A percentile compares a stretch with the other conserved stretches of the same genome.
Conservation (phyloP, 140 eudicot genomes). For the Flaveria floridana region DNA sequence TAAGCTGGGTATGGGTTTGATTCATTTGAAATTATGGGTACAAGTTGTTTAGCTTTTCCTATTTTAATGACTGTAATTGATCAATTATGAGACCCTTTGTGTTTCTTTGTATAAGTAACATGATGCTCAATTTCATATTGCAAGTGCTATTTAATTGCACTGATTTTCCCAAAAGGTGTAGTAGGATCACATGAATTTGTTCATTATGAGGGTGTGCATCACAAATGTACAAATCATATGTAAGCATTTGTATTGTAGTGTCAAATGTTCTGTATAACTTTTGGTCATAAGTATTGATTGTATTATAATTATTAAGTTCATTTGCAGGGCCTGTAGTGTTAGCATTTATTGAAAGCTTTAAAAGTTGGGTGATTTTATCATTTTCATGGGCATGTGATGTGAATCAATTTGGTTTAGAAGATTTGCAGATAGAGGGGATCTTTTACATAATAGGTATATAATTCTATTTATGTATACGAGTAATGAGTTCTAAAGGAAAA, state of each 20-base stretch:
- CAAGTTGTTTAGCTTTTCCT: slow-evolving; percentile 5
- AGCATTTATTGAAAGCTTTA: slow-evolving; percentile 7
- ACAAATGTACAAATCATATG: background rate
- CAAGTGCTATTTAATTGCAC: slow-evolving; percentile 13
- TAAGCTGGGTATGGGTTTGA: no score
- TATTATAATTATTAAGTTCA: slow-evolving; percentile 1
- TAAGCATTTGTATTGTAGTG: slow-evolving; percentile 18
- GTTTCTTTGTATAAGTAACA: background rate
- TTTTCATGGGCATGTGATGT: slow-evolving; percentile 36
- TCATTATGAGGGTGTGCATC: slow-evolving; percentile 12
- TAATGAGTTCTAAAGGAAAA: slow-evolving; percentile 90
- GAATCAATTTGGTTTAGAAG: slow-evolving; percentile 27
- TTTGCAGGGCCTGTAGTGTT: slow-evolving; percentile 29
- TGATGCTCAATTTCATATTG: background rate
- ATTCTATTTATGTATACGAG: slow-evolving; percentile 53
- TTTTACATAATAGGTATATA: slow-evolving; percentile 30
- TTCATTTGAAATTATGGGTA: no score
- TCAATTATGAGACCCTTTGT: background rate
- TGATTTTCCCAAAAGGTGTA: background rate
- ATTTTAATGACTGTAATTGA: background rate
- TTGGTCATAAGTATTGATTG: background rate
- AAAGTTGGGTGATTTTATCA: slow-evolving; percentile 25
- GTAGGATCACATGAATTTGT: background rate
- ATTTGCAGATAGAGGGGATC: slow-evolving; percentile 34
- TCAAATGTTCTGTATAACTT: background rate